These are phyloP conservation scores for Pichia sp. DNA, from an alignment of 1,139 yeast genomes.

Conservation along the genomic window DNA sequence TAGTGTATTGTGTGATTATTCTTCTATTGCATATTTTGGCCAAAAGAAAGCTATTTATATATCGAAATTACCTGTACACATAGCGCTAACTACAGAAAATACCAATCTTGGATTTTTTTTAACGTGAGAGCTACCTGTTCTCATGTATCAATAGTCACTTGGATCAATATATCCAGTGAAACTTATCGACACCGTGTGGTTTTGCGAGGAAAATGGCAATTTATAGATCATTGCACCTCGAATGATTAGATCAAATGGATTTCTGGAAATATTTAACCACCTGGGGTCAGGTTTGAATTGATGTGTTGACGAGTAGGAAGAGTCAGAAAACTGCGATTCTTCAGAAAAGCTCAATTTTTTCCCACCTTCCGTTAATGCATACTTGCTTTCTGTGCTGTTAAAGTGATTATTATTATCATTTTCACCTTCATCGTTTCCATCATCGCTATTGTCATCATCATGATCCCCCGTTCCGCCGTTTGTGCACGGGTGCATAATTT, in stretches of 20 bases:
- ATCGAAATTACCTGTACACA: no score
- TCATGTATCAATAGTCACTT: neutral
- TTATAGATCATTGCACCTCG: constrained; percentile 77
- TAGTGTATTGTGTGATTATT: no score
- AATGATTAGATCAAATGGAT: constrained; percentile 81
- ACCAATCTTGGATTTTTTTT: no score
- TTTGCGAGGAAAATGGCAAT: constrained; percentile 53
- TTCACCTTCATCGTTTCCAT: constrained; percentile 10
- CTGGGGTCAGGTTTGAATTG: constrained; percentile 31
- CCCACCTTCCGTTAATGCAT: neutral
- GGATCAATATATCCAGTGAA: constrained; percentile 57
- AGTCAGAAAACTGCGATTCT: neutral
- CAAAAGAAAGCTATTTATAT: no score
- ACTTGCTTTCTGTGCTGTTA: neutral
- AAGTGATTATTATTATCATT: constrained; percentile 8
- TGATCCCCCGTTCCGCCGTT: constrained; percentile 11
- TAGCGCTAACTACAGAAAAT: no score
- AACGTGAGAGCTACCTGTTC: no score
- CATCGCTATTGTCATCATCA: constrained; percentile 9
- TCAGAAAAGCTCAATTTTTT: neutral
- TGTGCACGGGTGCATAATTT: constrained; percentile 64
- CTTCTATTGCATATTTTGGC: no score
- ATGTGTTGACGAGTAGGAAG: neutral
- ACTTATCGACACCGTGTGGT: constrained; percentile 54
- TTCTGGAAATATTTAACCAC: constrained; percentile 70